Percentiles rank a stretch among this genome's conserved stretches.
Evolutionary conservation across 805 yeast species (phyloP).

Genomic region (Monosporozyma solicola): DNA sequence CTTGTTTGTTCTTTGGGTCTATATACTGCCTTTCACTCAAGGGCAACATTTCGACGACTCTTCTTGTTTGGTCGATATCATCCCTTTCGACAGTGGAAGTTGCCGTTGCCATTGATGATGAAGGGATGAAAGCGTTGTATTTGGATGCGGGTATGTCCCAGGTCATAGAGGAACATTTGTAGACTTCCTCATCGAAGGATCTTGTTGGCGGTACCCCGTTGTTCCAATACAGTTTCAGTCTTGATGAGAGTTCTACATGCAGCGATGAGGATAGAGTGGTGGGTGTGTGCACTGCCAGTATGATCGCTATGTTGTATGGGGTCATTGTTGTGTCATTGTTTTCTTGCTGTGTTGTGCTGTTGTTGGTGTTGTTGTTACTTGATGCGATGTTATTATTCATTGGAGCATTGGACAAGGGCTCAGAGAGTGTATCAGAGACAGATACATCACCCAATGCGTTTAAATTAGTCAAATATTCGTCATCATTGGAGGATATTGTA

Average conservation of each 20-base stretch:
- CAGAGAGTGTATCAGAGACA: too few species aligned
- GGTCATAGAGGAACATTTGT: constrained; percentile 38
- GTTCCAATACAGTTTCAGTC: constrained; percentile 44
- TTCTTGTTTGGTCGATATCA: constrained; percentile 1
- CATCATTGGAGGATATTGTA: constrained; percentile 27
- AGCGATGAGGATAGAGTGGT: constrained; percentile 29
- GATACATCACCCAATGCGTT: constrained; percentile 14
- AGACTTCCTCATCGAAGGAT: constrained; percentile 37
- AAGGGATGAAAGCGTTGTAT: constrained; percentile 34
- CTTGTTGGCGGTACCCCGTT: constrained; percentile 43
- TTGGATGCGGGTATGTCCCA: constrained; percentile 33
- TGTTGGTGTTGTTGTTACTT: background rate
- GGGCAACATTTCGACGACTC: constrained; percentile 7
- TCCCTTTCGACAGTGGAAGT: constrained; percentile 8
- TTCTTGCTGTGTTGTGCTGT: background rate
- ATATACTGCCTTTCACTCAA: constrained; percentile 7
- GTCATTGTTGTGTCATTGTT: constrained; percentile 21
- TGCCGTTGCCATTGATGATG: too few species aligned
- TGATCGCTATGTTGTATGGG: constrained; percentile 46
- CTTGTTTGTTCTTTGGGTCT: constrained; percentile 5
- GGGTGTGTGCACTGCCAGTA: constrained; percentile 35
- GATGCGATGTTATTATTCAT: background rate
- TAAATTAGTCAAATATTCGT: constrained; percentile 26
- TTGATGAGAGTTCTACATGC: constrained; percentile 38
- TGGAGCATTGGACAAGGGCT: too few species aligned